phyloP scores from a whole-genome alignment of 306 rosid species.

The Ormosia semicastrata region DNA sequence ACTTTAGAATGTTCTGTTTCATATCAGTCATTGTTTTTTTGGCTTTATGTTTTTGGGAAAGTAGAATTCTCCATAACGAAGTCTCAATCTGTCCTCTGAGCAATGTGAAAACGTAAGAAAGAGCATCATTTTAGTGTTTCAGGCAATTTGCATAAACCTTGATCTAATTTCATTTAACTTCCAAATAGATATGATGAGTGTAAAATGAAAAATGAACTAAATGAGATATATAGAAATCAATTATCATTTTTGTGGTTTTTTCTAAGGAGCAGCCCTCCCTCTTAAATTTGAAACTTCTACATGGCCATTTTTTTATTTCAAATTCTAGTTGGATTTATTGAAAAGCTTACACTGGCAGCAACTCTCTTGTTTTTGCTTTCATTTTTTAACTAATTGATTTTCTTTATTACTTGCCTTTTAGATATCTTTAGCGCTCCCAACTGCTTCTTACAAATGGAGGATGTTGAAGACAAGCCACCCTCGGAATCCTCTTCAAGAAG shows the following conservation, averaged over 20 bases:
- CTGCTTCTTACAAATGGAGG: slow-evolving; percentile 53
- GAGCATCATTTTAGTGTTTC: slow-evolving; percentile 4
- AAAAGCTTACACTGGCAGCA: not conserved
- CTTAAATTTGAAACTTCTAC: not conserved
- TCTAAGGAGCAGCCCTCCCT: not conserved
- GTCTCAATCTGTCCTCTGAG: not conserved
- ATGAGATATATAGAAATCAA: not conserved
- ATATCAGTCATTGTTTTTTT: not conserved
- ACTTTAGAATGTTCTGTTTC: slow-evolving; percentile 2
- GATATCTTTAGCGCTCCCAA: slow-evolving; percentile 26
- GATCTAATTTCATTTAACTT: not conserved
- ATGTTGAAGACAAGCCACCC: slow-evolving; percentile 33
- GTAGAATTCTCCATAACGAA: not conserved
- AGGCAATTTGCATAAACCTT: not conserved
- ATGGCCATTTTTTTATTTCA: not conserved
- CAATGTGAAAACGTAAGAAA: not conserved
- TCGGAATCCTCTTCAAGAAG: slow-evolving; percentile 33
- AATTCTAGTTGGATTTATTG: not conserved
- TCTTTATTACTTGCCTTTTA: slow-evolving; percentile 20
- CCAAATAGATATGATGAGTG: not conserved
- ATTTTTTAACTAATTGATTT: not conserved
- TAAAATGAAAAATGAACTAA: not conserved
- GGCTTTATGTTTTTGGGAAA: not conserved
- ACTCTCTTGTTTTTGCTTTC: not conserved
- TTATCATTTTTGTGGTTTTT: not conserved